These are phyloP conservation scores for Syzygium aromaticum DNA, from an alignment of 345 rosid species.

Conservation along the genomic window DNA sequence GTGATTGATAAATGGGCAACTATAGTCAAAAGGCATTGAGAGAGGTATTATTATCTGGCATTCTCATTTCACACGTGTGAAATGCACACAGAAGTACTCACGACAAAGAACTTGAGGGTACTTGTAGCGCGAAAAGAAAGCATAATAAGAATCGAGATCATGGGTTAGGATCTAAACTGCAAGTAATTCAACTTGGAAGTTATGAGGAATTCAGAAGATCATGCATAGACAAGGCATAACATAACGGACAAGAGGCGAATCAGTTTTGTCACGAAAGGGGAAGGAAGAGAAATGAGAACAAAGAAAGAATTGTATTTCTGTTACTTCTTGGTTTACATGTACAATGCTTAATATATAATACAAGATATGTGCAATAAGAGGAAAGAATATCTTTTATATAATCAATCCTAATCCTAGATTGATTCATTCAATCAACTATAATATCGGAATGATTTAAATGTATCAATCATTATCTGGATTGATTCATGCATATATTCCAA, in stretches of 20 bases:
- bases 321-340: too few relatives aligned
- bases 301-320: too few relatives aligned
- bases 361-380: too few relatives aligned
- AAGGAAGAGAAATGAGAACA: too few relatives aligned
- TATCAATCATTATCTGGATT: too few relatives aligned
- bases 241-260: not conserved
- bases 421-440: too few relatives aligned
- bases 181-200: not conserved
- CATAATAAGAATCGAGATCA: not conserved
- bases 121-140: not conserved
- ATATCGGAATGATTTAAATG: too few relatives aligned
- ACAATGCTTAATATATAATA: too few relatives aligned
- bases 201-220: not conserved
- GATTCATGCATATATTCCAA: too few relatives aligned
- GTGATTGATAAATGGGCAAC: not conserved
- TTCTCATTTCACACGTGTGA: not conserved
- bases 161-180: not conserved
- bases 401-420: too few relatives aligned
- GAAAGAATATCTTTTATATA: too few relatives aligned
- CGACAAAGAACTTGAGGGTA: not conserved
- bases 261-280: too few relatives aligned
- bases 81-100: not conserved
- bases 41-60: not conserved
- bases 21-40: not conserved
- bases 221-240: not conserved